Percentiles rank a stretch among this genome's conserved stretches.
These are phyloP conservation scores for Xylogone sp. DNA, from an alignment of 2,329 filamentous ascomycete genomes.

Conservation along the genomic window DNA sequence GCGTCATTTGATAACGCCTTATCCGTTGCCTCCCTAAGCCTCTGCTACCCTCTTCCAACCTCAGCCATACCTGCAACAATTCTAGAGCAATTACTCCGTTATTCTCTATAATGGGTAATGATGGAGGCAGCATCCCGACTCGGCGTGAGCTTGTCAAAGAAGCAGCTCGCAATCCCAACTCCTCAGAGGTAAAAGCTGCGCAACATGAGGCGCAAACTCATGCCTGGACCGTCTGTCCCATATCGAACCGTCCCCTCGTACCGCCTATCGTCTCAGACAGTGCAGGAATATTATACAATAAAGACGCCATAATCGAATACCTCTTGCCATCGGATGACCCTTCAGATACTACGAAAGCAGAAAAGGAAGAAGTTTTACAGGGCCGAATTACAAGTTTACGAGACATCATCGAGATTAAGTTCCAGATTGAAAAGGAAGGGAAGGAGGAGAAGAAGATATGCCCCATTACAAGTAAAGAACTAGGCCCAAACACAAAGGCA, in stretches of 20 bases:
- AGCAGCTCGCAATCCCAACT: slow-evolving; percentile 76
- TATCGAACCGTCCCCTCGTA: slow-evolving; percentile 72
- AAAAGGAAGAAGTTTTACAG: slow-evolving; percentile 58
- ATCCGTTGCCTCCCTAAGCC: neutral
- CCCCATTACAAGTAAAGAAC: slow-evolving; percentile 79
- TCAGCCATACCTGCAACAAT: neutral
- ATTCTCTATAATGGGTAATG: slow-evolving; percentile 77
- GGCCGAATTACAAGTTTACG: slow-evolving; percentile 72
- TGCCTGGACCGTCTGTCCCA: slow-evolving; percentile 80
- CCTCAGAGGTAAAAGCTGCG: slow-evolving; percentile 84
- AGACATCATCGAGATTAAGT: slow-evolving; percentile 84
- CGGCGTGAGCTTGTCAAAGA: slow-evolving; percentile 95
- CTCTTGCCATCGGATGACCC: slow-evolving; percentile 54
- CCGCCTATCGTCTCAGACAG: slow-evolving; percentile 75
- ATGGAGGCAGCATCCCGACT: slow-evolving; percentile 93
- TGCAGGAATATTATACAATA: slow-evolving; percentile 85
- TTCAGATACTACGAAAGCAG: slow-evolving; percentile 28
- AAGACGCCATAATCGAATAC: slow-evolving; percentile 78
- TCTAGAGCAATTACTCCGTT: neutral
- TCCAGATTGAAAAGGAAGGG: slow-evolving; percentile 46
- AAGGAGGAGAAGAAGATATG: slow-evolving; percentile 67
- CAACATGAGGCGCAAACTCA: slow-evolving; percentile 82
- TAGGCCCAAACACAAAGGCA: slow-evolving; percentile 74
- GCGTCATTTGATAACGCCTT: slow-evolving; percentile 4
- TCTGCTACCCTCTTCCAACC: neutral